Percentiles rank a stretch among this genome's conserved stretches.
These are phyloP conservation scores for Echium plantagineum DNA, from an alignment of 257 asterid genomes.

Conservation along the genomic window DNA sequence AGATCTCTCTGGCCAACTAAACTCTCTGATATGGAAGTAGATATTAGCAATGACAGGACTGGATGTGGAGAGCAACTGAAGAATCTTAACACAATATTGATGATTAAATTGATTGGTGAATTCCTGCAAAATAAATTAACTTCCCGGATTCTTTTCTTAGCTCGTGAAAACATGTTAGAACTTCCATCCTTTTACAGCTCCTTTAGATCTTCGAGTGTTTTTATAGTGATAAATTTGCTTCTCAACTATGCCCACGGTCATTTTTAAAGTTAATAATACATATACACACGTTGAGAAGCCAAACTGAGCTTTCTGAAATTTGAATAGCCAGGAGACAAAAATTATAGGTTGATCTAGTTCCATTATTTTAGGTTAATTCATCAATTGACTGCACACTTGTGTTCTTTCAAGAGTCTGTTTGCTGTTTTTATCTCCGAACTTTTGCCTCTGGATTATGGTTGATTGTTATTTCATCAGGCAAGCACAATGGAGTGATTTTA, in stretches of 20 bases:
- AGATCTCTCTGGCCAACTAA: slow-evolving; percentile 58
- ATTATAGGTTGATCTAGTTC: background rate
- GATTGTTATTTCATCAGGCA: slow-evolving; percentile 35
- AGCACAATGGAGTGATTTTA: slow-evolving; percentile 54
- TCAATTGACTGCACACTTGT: background rate
- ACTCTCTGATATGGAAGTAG: slow-evolving; percentile 63
- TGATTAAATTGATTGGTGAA: slow-evolving; percentile 59
- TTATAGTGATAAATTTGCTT: background rate
- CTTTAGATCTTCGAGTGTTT: slow-evolving; percentile 7
- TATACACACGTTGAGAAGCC: background rate
- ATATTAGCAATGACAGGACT: slow-evolving; percentile 37
- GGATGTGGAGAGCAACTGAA: slow-evolving; percentile 45
- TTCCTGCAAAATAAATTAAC: slow-evolving; percentile 67
- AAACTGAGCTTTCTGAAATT: background rate
- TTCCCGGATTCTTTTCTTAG: slow-evolving; percentile 86
- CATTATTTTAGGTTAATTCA: background rate
- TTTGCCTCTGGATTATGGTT: background rate
- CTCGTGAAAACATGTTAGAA: slow-evolving; percentile 87
- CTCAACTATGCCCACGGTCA: background rate
- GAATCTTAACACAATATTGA: slow-evolving; percentile 41
- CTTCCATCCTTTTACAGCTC: slow-evolving; percentile 24
- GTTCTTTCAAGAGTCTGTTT: background rate
- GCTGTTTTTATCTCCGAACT: background rate
- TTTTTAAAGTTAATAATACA: background rate
- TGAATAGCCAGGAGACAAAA: background rate